Evolutionary conservation across 192 early-diverging fungal species (phyloP).

Genomic region (Funneliformis mosseae): DNA sequence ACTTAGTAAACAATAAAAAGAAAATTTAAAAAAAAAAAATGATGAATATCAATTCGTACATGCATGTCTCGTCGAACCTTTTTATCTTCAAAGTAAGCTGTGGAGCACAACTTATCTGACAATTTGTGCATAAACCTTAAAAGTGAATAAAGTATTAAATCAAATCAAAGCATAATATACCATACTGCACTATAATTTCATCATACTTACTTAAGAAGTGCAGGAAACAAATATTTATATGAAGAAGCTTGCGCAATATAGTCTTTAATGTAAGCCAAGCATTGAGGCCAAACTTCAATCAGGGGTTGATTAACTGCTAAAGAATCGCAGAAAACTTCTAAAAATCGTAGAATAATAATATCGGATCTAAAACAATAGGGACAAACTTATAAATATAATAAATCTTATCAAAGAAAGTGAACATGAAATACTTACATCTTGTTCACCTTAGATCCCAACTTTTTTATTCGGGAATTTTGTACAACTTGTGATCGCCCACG

Average conservation of each 20-base stretch:
- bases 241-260: slow-evolving; percentile 56
- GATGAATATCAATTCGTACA: slow-evolving; percentile 15
- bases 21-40: not conserved
- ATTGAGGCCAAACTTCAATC: slow-evolving; percentile 61
- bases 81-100: slow-evolving; percentile 61
- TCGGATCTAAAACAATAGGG: slow-evolving; percentile 55
- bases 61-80: slow-evolving; percentile 61
- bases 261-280: slow-evolving; percentile 63
- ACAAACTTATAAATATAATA: not conserved
- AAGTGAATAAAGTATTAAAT: not conserved
- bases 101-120: slow-evolving; percentile 53
- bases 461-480: slow-evolving; percentile 39
- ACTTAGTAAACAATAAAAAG: not conserved
- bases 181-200: not conserved
- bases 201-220: slow-evolving; percentile 50
- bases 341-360: slow-evolving; percentile 61
- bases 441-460: slow-evolving; percentile 46
- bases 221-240: slow-evolving; percentile 63
- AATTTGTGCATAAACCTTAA: slow-evolving; percentile 59
- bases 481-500: slow-evolving; percentile 48
- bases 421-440: slow-evolving; percentile 53
- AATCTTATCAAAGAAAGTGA: not conserved
- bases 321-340: slow-evolving; percentile 61
- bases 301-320: slow-evolving; percentile 50
- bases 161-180: not conserved